Percentiles rank a stretch among this genome's conserved stretches.
These are phyloP conservation scores for Scheffersomyces spartinae DNA, from an alignment of 805 yeast genomes.

Conservation along the genomic window DNA sequence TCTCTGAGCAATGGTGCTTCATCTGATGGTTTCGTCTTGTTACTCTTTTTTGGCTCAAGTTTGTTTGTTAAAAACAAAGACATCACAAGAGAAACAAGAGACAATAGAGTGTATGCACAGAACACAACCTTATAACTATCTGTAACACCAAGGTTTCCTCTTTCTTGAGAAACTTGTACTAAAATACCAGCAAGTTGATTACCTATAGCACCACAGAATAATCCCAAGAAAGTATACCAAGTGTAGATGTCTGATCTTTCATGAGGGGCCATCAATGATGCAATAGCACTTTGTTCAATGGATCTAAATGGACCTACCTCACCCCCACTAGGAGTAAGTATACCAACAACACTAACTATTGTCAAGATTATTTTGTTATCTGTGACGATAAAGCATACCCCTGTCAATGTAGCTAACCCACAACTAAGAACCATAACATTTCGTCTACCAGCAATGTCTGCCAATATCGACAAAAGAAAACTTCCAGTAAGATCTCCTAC, in stretches of 20 bases:
- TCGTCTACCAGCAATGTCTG: constrained; percentile 38
- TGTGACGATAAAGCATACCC: constrained; percentile 22
- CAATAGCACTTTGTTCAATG: constrained; percentile 42
- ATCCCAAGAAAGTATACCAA: constrained; percentile 44
- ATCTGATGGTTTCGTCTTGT: neutral
- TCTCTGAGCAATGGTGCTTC: neutral
- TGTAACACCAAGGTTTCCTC: constrained; percentile 9
- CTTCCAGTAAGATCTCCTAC: constrained; percentile 42
- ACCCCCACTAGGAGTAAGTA: constrained; percentile 47
- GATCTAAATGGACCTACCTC: constrained; percentile 51
- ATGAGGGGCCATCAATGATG: constrained; percentile 30
- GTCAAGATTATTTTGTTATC: constrained; percentile 23
- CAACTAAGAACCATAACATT: constrained; percentile 28
- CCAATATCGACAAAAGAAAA: constrained; percentile 31
- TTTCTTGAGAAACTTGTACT: constrained; percentile 8
- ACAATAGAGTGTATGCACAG: constrained; percentile 11
- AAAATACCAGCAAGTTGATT: constrained; percentile 26
- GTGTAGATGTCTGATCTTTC: constrained; percentile 44
- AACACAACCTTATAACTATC: constrained; percentile 21
- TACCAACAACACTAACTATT: constrained; percentile 33
- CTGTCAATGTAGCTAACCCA: constrained; percentile 31
- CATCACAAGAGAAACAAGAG: constrained; percentile 9
- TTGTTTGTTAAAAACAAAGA: constrained; percentile 8
- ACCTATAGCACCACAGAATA: constrained; percentile 36
- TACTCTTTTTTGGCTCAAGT: constrained; percentile 7